Evolutionary conservation across 192 early-diverging fungal genomes (phyloP), one percentile per base, ranked within the genome.

Genomic region (Dispira parvispora): DNA sequence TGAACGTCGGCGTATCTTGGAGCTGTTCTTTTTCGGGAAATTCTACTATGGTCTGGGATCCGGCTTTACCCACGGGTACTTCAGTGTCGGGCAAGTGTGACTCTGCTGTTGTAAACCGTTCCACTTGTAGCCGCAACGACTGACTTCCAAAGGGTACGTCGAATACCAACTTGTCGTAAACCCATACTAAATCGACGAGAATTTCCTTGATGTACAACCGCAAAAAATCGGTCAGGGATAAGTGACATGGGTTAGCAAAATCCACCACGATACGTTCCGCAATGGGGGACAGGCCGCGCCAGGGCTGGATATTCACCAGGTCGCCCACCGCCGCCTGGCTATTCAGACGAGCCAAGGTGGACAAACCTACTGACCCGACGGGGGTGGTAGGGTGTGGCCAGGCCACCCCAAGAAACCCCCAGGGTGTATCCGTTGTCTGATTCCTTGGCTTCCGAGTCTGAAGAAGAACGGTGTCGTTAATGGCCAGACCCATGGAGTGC

Each of bases 261-360:
- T 43, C 44, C 16, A 73, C 62, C 12, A n/a, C 45, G 3, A 76
- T 64, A 18, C 20, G 43, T 13, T 38, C 53, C 0, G 71, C 75
- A 18, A 23, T 27, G 4, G 45, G 28, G 11, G 60, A 58, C 32
- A 45, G 50, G 16, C 28, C 60, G 12, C 20, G 45, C 2, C 64
- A 63, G 12, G 61, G 64, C 46, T 70, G 64, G 6, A 75, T 61
- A 0, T n/a, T 64, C 32, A 70, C 16, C 16, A 21, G 27, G 45
- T 72, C 74, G 45, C 74, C 74, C 13, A 68, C n/a, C n/a, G 58
- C 67, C 26, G 67, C 64, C 16, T 62, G 64, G 47, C 70, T 68
- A 63, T 70, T 70, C 11, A 75, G 32, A 23, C 66, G 28, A 8
- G 64, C 64, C 16, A 58, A 55, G 9, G 60, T 46, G 0, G 71